Evolutionary conservation across 1,139 yeast species (phyloP), one percentile per base, ranked within the genome.

Genomic region (Pichia sp.): DNA sequence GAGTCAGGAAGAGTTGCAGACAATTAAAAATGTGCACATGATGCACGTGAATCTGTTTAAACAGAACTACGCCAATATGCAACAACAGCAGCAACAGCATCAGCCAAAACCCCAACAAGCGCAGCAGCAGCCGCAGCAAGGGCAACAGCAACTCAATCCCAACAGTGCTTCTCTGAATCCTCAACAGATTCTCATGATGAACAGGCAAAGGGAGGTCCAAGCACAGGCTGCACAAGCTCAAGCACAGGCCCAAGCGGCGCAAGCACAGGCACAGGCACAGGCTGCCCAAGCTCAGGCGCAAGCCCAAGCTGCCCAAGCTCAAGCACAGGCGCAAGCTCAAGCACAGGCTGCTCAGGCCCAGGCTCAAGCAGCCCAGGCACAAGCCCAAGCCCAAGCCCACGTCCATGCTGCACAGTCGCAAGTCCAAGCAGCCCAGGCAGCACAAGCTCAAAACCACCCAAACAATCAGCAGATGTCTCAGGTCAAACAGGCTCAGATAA

Each of bases 1-100:
- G 34, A 81, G 87, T 0, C 76, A 77, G 4, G 75, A 80, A 19
- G 77, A 79, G 26, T 70, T 84, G 71, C 78, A 79, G 5, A 69
- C 78, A 41, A 79, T 86, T 55, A 81, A 80, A 64, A 85, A 81
- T 54, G 81, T 84, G 8, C 86, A 85, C 64, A 74, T 76, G 45
- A 74, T 84, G 48, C 90, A 86, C 67, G 70, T 74, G 51, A 80
- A 77, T 52, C 68, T 79, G 66, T 70, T 80, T 32, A 66, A 70
- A 30, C 64, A 65, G 19, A 64, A 60, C 36, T 66, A 62, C 50
- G 40, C 46, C 13, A 45, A 60, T n/a, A 53, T 50, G 46, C 52
- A n/a, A 8, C 64, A 63, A 49, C 70, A 69, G 51, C 66, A 65
- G 40, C 62, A 58, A 51, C 63, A 59, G 44, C 64, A 58, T 40